Conservation (phyloP, 2,329 filamentous ascomycete genomes). For the Dendrostoma leiphaemia region DNA sequence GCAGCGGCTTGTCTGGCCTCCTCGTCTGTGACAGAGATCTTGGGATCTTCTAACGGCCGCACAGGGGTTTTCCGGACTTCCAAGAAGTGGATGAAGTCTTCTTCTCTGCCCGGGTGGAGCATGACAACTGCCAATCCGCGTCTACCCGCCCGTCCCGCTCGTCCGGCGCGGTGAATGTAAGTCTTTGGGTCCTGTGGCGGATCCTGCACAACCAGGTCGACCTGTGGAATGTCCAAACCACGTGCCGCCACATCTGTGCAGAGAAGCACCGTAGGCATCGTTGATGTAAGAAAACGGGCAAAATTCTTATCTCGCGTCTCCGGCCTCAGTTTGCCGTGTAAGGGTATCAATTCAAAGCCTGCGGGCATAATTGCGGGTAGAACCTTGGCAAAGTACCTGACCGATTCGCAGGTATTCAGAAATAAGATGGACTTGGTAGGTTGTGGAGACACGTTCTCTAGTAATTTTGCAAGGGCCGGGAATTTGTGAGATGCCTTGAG, state of each 20-base stretch:
- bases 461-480: constrained; percentile 67
- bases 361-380: constrained; percentile 70
- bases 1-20: constrained; percentile 49
- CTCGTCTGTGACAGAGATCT: constrained; percentile 54
- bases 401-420: constrained; percentile 79
- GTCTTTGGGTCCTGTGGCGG: constrained; percentile 83
- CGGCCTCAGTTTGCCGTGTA: constrained; percentile 90
- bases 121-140: constrained; percentile 83
- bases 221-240: constrained; percentile 86
- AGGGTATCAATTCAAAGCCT: constrained; percentile 68
- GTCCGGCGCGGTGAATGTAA: constrained; percentile 89
- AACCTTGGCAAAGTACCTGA: constrained; percentile 88
- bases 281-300: constrained; percentile 70
- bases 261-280: constrained; percentile 75
- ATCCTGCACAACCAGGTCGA: constrained; percentile 90
- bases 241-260: constrained; percentile 92
- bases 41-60: constrained; percentile 55
- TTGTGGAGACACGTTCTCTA: constrained; percentile 66
- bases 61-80: constrained; percentile 86
- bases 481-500: constrained; percentile 78
- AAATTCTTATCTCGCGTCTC: constrained; percentile 90
- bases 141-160: constrained; percentile 85
- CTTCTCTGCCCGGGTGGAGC: constrained; percentile 79
- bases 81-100: constrained; percentile 86
- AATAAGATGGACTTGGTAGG: constrained; percentile 90